Evolutionary conservation across 495 filamentous ascomycete genomes (phyloP), one percentile per base, ranked within the genome.

Genomic region (Pseudomonodictys pantanalensis): DNA sequence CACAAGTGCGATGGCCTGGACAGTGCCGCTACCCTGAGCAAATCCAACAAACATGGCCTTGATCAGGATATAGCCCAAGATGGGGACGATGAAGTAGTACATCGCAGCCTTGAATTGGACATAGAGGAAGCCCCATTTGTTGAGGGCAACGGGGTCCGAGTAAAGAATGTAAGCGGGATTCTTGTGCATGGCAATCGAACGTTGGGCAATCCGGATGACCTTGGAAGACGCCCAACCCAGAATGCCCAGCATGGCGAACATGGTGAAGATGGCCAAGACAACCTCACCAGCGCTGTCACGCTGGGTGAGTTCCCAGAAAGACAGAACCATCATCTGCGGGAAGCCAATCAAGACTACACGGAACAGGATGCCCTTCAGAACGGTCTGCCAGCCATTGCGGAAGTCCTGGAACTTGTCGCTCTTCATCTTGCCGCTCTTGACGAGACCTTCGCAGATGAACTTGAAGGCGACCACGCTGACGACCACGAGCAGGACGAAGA

Each of bases 71-170:
- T 97, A 96, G 35, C 78, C 67, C 33, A 98, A 79, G 35, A 88
- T 71, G 0, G 92, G 92, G 15, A 95, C 83, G 68, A 97, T 88
- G 72, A 95, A 98, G 77, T 95, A 98, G 78, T 98, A 98, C 6
- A 91, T 89, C 1, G 92, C 92, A 20, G 93, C 92, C 55, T 92
- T 87, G 78, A 96, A 97, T 72, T 97, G 93, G 54, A 98, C 90
- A 70, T 98, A 98, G 26, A 98, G 77, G 76, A 97, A 98, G 15
- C 93, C 93, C 93, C 93, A 97, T 76, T 96, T 95, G 83, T 98
- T 97, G 57, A 98, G 76, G 30, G 88, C 85, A 47, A 87, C 80
- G 9, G 91, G 90, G 68, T 98, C 93, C 7, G 93, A 96, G 78
- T 95, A 98, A 33, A 98, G 83, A 65, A 97, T 96, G 68, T 97